Base-by-base conservation (phyloP, 495 filamentous ascomycete species). In the Saxophila tyrrhenica region DNA sequence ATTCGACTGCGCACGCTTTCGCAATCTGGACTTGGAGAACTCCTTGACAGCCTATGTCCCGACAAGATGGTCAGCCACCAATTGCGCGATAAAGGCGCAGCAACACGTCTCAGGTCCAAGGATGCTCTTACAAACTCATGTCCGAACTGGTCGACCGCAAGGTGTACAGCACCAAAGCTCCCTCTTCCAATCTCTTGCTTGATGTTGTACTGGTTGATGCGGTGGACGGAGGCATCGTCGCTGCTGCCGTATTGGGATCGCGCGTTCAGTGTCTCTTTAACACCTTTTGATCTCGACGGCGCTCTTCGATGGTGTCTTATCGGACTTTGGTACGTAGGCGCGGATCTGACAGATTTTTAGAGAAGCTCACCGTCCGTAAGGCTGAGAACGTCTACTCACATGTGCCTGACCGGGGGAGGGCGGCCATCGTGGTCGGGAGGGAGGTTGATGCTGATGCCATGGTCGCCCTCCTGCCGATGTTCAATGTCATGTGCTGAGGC, bases 121-220 rank as follows among this genome's bases (percentile, higher is more conserved):
- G 52, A 68, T n/a, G 50, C 52, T 52, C 84, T 73, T 76, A 95
- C 91, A 80, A 83, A 97, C 87, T 97, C 87, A 48, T 83, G 80
- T 5, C 89, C 91, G 70, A 81, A 87, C 67, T 94, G 91, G 65
- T 98, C 92, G 10, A 82, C 81, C 15, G 89, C 92, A 17, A 95
- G 73, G 67, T 97, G 89, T 11, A 98, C 92, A 5, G 92, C 86
- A 9, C 94, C 92, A 67, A 92, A 98, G 0, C 92, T 96, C 3
- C 92, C 92, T 39, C 89, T 78, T 25, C 92, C 92, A 48, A 98
- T 97, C 73, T 98, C 92, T 57, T 96, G 86, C 69, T 84, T 86
- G 59, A 98, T 94, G 41, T 84, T 72, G 65, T 96, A 98, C 67
- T 97, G 94, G 65, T 95, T 94, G 75, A 96, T 90, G 22, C 80